phyloP scores from a whole-genome alignment of 2,329 filamentous ascomycete genomes.

The Aspergillus uvarum region DNA sequence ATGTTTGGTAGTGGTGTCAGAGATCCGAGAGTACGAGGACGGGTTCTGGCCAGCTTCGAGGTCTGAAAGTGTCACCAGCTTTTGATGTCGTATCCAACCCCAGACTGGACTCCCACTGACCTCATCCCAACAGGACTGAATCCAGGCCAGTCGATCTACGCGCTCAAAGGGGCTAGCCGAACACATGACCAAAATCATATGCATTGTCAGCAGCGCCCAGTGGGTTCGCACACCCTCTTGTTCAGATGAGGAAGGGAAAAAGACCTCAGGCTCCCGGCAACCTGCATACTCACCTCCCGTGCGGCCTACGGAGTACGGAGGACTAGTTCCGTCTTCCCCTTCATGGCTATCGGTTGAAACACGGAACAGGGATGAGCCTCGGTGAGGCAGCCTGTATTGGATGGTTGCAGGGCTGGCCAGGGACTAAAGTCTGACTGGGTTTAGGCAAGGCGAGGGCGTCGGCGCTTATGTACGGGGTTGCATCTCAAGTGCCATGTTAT shows the following conservation, averaged over 20 bases:
- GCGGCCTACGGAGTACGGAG: not conserved
- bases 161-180: slow-evolving; percentile 18
- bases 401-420: slow-evolving; percentile 3
- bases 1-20: not conserved
- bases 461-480: slow-evolving; percentile 8
- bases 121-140: not conserved
- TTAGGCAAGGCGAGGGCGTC: slow-evolving; percentile 4
- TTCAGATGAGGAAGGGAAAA: not conserved
- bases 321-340: not conserved
- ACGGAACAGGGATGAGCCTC: slow-evolving; percentile 7
- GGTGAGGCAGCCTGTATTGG: slow-evolving; percentile 7
- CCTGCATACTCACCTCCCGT: slow-evolving; percentile 1
- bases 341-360: slow-evolving; percentile 1
- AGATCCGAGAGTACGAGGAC: not conserved
- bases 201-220: slow-evolving; percentile 23
- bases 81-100: not conserved
- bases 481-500: slow-evolving; percentile 1
- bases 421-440: slow-evolving; percentile 11
- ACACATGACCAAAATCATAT: slow-evolving; percentile 23
- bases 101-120: slow-evolving; percentile 1
- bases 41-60: not conserved
- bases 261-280: slow-evolving; percentile 2
- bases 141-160: slow-evolving; percentile 10
- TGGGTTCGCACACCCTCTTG: slow-evolving; percentile 14
- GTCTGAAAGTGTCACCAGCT: not conserved